Evolutionary conservation across 257 asterid genomes (phyloP).

Genomic region (Penstemon newberryi): DNA sequence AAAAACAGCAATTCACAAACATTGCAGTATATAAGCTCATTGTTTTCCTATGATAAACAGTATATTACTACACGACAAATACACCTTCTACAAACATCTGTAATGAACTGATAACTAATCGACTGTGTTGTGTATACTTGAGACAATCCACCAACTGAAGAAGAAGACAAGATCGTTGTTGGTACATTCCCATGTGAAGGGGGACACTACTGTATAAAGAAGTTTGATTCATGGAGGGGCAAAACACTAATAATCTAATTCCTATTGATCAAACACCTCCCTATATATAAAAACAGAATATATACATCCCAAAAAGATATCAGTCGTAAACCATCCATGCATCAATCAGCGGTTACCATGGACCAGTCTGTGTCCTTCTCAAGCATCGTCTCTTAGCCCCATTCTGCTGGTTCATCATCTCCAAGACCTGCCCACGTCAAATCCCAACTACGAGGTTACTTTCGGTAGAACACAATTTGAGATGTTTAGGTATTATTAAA

Average conservation of each 20-base stretch:
- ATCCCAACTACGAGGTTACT: neutral
- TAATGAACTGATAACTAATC: slow-evolving; percentile 22
- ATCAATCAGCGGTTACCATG: slow-evolving; percentile 47
- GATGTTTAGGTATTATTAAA: no score
- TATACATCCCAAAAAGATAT: slow-evolving; percentile 30
- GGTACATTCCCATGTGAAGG: no score
- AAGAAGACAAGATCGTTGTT: no score
- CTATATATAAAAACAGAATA: slow-evolving; percentile 22
- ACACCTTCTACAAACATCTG: slow-evolving; percentile 12
- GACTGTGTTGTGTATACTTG: slow-evolving; percentile 14
- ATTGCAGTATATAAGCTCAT: no score
- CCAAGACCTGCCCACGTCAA: slow-evolving; percentile 50
- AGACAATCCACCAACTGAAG: neutral
- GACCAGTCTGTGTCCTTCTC: slow-evolving; percentile 90
- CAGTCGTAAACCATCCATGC: neutral
- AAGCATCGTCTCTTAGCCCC: slow-evolving; percentile 65
- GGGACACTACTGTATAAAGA: no score
- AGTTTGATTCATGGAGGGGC: no score
- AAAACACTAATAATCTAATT: slow-evolving; percentile 16
- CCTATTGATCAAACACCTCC: slow-evolving; percentile 18
- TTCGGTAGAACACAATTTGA: no score
- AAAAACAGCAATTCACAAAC: no score
- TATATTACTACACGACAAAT: neutral
- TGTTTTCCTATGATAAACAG: slow-evolving; percentile 3
- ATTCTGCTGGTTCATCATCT: slow-evolving; percentile 57